Base-by-base conservation (phyloP, 164 flowering plant species). In the Kingdonia uniflora region DNA sequence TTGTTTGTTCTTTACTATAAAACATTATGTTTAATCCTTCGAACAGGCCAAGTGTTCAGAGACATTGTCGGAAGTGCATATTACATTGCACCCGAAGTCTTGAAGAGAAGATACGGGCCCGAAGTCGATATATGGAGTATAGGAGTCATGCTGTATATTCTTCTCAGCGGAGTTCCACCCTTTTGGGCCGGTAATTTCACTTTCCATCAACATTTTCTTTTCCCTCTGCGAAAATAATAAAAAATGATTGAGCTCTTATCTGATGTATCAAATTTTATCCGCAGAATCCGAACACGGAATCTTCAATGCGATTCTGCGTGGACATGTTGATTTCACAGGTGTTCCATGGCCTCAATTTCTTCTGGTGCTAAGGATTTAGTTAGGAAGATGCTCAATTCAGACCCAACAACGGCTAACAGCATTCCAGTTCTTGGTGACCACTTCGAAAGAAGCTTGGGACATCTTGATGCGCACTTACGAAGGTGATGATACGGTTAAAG, bases 41-140 rank as follows among this genome's bases (percentile, higher is more conserved):
- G 11, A 63, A 58, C 77, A 91, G 97, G 86, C 55, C 95, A 91
- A 64, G 48, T 85, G 51, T 91, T 91, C 74, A 85, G 79, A 35
- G 97, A 91, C 71, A 96, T 91, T 45, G 97, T 91, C 61, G 97
- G 97, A 51, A 91, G 97, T 70, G 96, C 97, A 57, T 91, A 91
- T 64, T 91, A 91, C 76, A 96, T 91, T 54, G 97, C 97, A 33
- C 97, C 97, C 17, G 97, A 91, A 74, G 96, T 91, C 29, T 87
- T 91, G 51, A 70, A 79, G 63, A 87, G 87, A 79, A 87, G 78
- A 45, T 91, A 91, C 64, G 97, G 97, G 22, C 92, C 89, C 42
- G 87, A 76, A 68, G 89, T 95, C 19, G 97, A 91, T 77, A 95
- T 91, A 16, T 91, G 97, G 97, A 91, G 96, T 10, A 96, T 96